These are phyloP conservation scores for Cyberlindnera subsufficiens DNA, from an alignment of 805 yeast species.

Conservation along the genomic window DNA sequence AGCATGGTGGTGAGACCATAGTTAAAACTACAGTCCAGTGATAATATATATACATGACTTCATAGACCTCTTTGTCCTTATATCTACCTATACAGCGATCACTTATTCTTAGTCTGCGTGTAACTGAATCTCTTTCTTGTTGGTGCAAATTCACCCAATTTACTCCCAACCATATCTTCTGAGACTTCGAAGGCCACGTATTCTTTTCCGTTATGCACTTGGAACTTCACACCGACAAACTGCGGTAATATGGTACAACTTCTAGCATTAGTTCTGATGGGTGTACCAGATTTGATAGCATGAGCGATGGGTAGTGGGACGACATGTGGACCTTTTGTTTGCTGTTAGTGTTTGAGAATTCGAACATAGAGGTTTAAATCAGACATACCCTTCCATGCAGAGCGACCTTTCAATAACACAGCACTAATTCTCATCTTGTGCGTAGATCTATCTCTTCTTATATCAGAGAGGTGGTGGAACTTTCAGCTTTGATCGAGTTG, in stretches of 20 bases:
- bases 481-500: not conserved
- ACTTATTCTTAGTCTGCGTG: slow-evolving; percentile 66
- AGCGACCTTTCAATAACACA: slow-evolving; percentile 38
- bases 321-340: slow-evolving; percentile 66
- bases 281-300: slow-evolving; percentile 73
- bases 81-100: slow-evolving; percentile 1
- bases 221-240: slow-evolving; percentile 90
- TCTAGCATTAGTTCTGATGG: slow-evolving; percentile 94
- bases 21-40: too few relatives aligned
- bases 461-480: not conserved
- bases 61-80: not conserved
- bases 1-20: too few relatives aligned
- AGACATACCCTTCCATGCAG: slow-evolving; percentile 51
- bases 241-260: slow-evolving; percentile 92
- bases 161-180: slow-evolving; percentile 96
- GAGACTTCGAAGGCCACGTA: slow-evolving; percentile 82
- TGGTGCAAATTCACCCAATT: slow-evolving; percentile 92
- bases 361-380: not conserved
- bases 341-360: slow-evolving; percentile 2
- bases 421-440: slow-evolving; percentile 34
- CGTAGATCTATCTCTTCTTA: not conserved
- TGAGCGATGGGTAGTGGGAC: slow-evolving; percentile 92
- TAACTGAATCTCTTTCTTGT: slow-evolving; percentile 86
- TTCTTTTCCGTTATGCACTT: slow-evolving; percentile 93
- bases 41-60: not conserved